phyloP scores from a whole-genome alignment of 495 filamentous ascomycete genomes.

The Podospora pseudocomata region DNA sequence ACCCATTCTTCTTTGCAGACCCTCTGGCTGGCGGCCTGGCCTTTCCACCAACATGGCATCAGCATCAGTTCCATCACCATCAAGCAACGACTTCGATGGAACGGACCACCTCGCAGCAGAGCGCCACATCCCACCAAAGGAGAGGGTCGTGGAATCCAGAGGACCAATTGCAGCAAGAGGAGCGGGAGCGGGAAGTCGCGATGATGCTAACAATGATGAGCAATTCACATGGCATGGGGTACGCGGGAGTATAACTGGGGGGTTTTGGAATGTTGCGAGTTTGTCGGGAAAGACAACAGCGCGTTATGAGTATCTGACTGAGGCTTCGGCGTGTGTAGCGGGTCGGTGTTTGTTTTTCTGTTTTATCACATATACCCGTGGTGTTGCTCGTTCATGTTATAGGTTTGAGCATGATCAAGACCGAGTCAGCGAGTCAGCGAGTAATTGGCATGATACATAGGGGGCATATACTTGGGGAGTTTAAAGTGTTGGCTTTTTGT shows the following conservation, averaged over 20 bases:
- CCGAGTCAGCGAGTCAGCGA: not conserved
- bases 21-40: conserved; percentile 11
- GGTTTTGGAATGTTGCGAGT: not conserved
- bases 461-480: not conserved
- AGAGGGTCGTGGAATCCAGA: conserved; percentile 18
- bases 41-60: conserved; percentile 16
- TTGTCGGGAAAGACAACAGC: not conserved
- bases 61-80: not conserved
- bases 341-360: not conserved
- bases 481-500: not conserved
- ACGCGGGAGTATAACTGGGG: not conserved
- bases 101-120: not conserved
- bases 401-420: not conserved
- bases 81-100: not conserved
- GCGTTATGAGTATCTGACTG: not conserved
- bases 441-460: not conserved
- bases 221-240: not conserved
- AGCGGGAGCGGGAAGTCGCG: conserved; percentile 29
- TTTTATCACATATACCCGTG: not conserved
- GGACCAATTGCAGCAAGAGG: conserved; percentile 23
- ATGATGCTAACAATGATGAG: conserved; percentile 5
- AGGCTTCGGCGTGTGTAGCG: not conserved
- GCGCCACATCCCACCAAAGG: not conserved
- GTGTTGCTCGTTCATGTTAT: not conserved
- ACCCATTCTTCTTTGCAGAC: conserved; percentile 24